Evolutionary conservation across 139 green algal species (phyloP).

Genomic region (Tetraselmis chui): DNA sequence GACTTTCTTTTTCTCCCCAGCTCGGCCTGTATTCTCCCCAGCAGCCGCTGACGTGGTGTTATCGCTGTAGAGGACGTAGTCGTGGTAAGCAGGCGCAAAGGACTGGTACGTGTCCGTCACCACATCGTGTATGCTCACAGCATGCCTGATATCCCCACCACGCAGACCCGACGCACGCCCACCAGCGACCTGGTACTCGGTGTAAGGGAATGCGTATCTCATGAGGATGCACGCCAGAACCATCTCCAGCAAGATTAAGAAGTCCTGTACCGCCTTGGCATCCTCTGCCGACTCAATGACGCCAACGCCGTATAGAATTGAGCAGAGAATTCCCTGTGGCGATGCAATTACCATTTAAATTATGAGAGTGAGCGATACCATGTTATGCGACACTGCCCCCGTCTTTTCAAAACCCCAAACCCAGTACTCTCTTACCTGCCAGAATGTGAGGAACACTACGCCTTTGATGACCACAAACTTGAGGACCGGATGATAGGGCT

Average conservation of each 20-base stretch:
- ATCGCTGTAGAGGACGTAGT: constrained; percentile 84
- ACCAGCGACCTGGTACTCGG: constrained; percentile 62
- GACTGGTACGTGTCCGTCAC: constrained; percentile 79
- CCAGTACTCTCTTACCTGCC: constrained; percentile 85
- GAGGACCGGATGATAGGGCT: constrained; percentile 83
- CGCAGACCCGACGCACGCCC: constrained; percentile 10
- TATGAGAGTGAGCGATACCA: background rate
- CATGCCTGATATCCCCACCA: constrained; percentile 59
- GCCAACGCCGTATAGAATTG: constrained; percentile 42
- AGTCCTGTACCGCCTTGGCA: constrained; percentile 81
- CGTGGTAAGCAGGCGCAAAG: constrained; percentile 84
- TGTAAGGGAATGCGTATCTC: constrained; percentile 83
- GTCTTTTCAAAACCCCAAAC: background rate
- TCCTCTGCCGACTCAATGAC: constrained; percentile 45
- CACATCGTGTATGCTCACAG: constrained; percentile 81
- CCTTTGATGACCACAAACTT: constrained; percentile 95
- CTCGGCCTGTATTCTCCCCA: too few relatives aligned
- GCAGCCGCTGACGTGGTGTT: constrained; percentile 49
- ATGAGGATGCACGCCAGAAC: constrained; percentile 69
- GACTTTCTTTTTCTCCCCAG: too few relatives aligned
- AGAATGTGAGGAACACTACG: constrained; percentile 97
- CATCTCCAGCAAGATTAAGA: constrained; percentile 95
- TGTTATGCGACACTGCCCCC: background rate
- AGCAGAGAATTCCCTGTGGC: constrained; percentile 63
- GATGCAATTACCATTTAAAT: background rate